Base-by-base conservation (phyloP, 129 eudicot genomes). In the Mikania micrantha region DNA sequence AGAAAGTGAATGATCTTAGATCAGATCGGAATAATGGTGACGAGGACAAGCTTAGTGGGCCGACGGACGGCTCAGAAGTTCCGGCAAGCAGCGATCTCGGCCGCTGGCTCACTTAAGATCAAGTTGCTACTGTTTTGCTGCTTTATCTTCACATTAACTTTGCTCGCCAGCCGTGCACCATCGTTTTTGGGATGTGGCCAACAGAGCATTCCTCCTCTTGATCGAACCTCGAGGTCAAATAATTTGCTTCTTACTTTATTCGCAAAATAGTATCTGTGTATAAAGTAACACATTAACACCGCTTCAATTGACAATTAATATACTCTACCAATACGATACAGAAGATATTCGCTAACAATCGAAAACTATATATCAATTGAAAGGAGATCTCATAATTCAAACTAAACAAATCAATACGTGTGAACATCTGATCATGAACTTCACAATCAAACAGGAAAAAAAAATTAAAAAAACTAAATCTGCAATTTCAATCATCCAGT, bases 61-160 rank as follows among this genome's bases (percentile, higher is more conserved):
- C 95, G 95, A 15, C 87, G 97, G 70, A 71, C 81, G 77, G 87
- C 64, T 4, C 76, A 62, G 75, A 72, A 81, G 78, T 63, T 83
- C 72, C 79, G 90, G 76, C 85, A 87, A 70, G 72, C 72, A 5
- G 76, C 85, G 73, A 63, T 80, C 76, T 74, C 76, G 9, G 85
- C 82, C 64, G 81, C 45, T 39, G 89, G 91, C 67, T 85, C 90
- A 19, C 79, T 78, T 21, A 87, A 70, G 85, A 79, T 91, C 74
- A 83, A 82, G 79, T 41, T 87, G 24, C 47, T 91, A 71, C 83
- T 91, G 13, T 72, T 80, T n/a, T 79, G 85, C 41, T 83, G 81
- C 61, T 67, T 82, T 7, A 4, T 83, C 15, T 73, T 91, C 61
- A 59, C 82, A n/a, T 28, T 91, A 7, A 54, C 82, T 44, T 80